Conservation (phyloP, 305 asterid species). For the Fraxinus nigra region DNA sequence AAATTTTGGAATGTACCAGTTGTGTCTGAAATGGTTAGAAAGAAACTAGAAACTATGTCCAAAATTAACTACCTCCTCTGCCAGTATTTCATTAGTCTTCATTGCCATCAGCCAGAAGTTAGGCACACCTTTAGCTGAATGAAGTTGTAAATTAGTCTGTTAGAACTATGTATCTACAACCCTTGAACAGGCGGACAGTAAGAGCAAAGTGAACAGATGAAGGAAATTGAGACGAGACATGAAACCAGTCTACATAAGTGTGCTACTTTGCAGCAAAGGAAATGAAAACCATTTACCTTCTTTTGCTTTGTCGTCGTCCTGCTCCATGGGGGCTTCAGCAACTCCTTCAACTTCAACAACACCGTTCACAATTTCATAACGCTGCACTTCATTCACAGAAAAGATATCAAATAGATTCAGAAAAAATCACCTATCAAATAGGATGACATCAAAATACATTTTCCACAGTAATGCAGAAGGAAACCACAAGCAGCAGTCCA, state of each 20-base stretch:
- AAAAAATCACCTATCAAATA: constrained; percentile 1
- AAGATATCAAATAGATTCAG: constrained; percentile 9
- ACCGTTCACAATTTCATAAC: constrained; percentile 74
- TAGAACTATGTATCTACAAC: not conserved
- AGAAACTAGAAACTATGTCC: not conserved
- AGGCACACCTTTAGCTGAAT: constrained; percentile 72
- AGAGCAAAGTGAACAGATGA: not conserved
- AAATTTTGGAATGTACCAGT: not conserved
- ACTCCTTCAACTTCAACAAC: constrained; percentile 57
- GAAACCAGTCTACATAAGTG: not conserved
- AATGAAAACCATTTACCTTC: constrained; percentile 38
- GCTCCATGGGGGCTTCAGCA: not conserved
- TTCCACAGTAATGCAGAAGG: not conserved
- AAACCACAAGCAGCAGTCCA: not conserved
- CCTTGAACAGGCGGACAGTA: not conserved
- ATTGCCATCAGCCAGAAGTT: constrained; percentile 73
- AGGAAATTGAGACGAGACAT: not conserved
- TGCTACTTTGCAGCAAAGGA: not conserved
- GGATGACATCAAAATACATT: constrained; percentile 1
- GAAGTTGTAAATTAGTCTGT: not conserved
- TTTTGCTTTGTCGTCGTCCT: constrained; percentile 38
- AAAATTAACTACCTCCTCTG: constrained; percentile 54
- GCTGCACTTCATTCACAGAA: constrained; percentile 35
- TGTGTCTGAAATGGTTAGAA: not conserved
- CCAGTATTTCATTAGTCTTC: constrained; percentile 61